phyloP scores from a whole-genome alignment of 1,139 yeast genomes.

The Candida sp. region DNA sequence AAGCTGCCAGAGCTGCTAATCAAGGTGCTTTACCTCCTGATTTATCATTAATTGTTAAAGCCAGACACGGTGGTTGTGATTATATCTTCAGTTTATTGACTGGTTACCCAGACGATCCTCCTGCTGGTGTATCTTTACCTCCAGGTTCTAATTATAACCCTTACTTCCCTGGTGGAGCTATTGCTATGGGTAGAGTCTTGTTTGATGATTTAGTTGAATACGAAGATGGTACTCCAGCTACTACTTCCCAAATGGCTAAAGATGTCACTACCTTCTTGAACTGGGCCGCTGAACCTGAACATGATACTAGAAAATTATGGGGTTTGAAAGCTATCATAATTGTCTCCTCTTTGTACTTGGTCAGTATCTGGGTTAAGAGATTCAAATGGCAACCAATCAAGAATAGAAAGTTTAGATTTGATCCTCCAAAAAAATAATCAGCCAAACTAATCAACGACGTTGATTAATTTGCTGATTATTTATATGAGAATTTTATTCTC shows the following conservation, averaged over 20 bases:
- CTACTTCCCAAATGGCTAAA: constrained; percentile 99
- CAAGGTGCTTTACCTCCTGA: constrained; percentile 99
- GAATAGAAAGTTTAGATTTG: constrained; percentile 91
- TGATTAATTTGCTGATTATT: no score
- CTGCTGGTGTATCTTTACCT: constrained; percentile 94
- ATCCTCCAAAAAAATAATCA: constrained; percentile 59
- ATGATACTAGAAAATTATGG: constrained; percentile 95
- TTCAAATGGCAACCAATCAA: constrained; percentile 98
- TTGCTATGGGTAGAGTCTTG: constrained; percentile 98
- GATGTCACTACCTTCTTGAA: constrained; percentile 93
- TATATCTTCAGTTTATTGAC: constrained; percentile 93
- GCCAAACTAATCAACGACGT: no score
- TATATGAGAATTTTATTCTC: not conserved
- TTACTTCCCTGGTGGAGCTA: constrained; percentile 99
- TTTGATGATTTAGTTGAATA: constrained; percentile 97
- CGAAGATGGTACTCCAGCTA: constrained; percentile 99
- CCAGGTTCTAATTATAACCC: constrained; percentile 98
- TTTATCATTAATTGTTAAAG: constrained; percentile 94
- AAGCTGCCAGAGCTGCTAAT: constrained; percentile 99
- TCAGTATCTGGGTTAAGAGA: constrained; percentile 92
- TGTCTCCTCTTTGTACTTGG: constrained; percentile 73
- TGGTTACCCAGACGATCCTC: constrained; percentile 98
- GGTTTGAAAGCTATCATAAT: constrained; percentile 92
- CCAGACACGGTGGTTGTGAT: constrained; percentile 98
- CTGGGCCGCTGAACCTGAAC: constrained; percentile 99